Base-by-base conservation (phyloP, 2,329 filamentous ascomycete species). In the Acrodontium crateriforme region DNA sequence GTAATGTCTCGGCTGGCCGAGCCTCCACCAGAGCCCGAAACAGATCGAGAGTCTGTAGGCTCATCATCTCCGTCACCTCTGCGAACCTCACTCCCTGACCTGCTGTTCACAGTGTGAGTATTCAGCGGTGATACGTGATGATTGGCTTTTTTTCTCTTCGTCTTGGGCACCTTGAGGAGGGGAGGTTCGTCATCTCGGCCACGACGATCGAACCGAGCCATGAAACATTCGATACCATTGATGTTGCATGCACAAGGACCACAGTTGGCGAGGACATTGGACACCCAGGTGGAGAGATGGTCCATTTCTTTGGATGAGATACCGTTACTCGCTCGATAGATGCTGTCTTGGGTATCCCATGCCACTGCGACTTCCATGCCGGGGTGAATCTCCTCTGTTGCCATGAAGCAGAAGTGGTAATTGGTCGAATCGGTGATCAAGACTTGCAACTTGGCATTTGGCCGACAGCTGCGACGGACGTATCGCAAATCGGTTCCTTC, bases 341-440 rank as follows among this genome's bases (percentile, higher is more conserved):
- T 34, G 17, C 39, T 36, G 16, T 39, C 45, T 27, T 54, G 36
- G 58, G 68, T 48, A 62, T 77, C 42, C 65, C 65, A 69, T 61
- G 69, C 40, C 67, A 68, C 39, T 54, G 70, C 56, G 66, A 87
- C 47, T 73, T 81, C 81, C 64, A 82, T 29, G 60, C 69, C 42
- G 65, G 69, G 15, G 63, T 81, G 44, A 69, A 95, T 84, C 19
- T 76, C 67, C 29, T 78, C 70, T 42, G 81, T 81, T 43, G 83
- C 84, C 34, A 93, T 73, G 38, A 94, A 76, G 70, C 87, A 94
- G 53, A 95, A 93, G 49, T 89, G 82, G 47, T 87, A 92, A 39
- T 87, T 77, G 1, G 74, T 75, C 3, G 69, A 67, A 25, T 74
- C 75, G 2, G 81, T 81, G 25, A 94, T 70, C 40, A 84, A 80